Evolutionary conservation across 495 filamentous ascomycete genomes (phyloP), one percentile per base, ranked within the genome.

Genomic region (Aspergillus incahuasiensis): DNA sequence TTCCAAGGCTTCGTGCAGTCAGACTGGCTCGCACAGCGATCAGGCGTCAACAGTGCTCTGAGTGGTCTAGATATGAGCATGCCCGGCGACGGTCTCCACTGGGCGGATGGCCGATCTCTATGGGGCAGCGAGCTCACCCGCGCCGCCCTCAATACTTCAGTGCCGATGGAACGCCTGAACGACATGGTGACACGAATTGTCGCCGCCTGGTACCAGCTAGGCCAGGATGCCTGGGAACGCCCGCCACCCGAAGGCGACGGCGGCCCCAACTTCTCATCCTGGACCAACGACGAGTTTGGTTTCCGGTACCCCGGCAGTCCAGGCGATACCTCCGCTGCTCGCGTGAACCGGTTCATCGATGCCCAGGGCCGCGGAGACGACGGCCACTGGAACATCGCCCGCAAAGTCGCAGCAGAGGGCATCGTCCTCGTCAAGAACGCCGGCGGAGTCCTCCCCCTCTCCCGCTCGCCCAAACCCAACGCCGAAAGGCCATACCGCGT

Each of bases 111-210:
- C 7, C 69, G 88, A 18, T 86, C 88, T 0, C 78, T 96, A 0
- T 96, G 89, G 86, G 92, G 94, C 1, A 71, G 80, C 12, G 76
- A 89, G 43, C 77, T 98, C 56, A 92, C 87, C 0, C 84, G 77
- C 39, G 83, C 90, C 0, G 83, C 90, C 0, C 72, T 97, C 30
- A 98, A 97, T 64, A 83, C 83, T 16, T 90, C 89, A 20, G 76
- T 98, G 0, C 91, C 94, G 0, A 76, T 95, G 46, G 83, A 87
- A 19, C 79, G 94, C 32, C 61, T 98, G 34, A 88, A 97, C 67
- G 94, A 98, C 67, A 97, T 98, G 94, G 90, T 84, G 3, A 89
- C 89, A 1, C 83, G 92, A 20, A 86, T 96, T 57, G 91, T 97
- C 3, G 92, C 92, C 0, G 79, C 91, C 0, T 97, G 91, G 90